These are phyloP conservation scores for Vinca major DNA, from an alignment of 305 asterid species.

Conservation along the genomic window DNA sequence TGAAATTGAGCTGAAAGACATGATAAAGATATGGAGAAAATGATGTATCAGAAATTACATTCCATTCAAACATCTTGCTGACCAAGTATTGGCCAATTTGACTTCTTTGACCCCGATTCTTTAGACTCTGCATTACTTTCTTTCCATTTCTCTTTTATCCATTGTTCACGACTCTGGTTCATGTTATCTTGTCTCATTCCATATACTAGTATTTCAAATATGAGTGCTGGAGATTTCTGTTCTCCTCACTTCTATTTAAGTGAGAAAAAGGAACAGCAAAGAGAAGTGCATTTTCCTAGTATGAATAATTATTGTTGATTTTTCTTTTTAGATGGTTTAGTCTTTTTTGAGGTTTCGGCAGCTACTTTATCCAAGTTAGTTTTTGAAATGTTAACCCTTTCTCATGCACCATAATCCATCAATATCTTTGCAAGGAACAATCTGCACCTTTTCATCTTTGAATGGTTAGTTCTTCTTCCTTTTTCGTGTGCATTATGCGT, in stretches of 20 bases:
- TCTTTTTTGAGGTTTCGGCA: background rate
- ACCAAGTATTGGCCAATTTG: background rate
- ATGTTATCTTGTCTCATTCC: background rate
- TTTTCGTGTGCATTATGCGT: background rate
- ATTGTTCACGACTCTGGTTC: background rate
- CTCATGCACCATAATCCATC: background rate
- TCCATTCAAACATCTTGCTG: background rate
- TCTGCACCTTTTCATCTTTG: background rate
- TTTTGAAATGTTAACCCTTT: background rate
- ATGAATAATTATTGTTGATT: background rate
- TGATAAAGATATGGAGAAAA: no score
- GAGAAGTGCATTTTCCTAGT: background rate
- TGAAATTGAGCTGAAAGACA: background rate
- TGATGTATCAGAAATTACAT: background rate
- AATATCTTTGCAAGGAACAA: background rate
- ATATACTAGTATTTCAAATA: background rate
- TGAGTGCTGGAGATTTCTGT: background rate
- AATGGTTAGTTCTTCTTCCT: background rate
- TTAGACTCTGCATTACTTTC: background rate
- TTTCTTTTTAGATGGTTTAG: background rate
- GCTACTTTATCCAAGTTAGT: background rate
- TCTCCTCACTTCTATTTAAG: background rate
- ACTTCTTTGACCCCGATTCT: no score
- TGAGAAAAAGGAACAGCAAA: background rate
- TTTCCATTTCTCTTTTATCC: background rate